Evolutionary conservation across 1,139 yeast genomes (phyloP).

Genomic region (Blastobotrys niveus): DNA sequence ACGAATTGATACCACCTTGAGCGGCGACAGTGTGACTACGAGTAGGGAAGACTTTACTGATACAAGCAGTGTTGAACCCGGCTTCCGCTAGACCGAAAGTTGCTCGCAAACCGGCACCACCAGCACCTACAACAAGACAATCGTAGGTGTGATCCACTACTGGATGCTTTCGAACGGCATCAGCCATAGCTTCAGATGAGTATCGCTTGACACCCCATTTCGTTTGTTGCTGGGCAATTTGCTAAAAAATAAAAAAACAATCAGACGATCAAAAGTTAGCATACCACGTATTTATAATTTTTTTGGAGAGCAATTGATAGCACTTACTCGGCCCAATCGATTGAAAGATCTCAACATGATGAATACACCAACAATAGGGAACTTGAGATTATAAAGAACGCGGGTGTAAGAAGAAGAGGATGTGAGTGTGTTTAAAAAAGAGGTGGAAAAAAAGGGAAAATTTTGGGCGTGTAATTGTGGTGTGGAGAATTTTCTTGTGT

Average conservation of each 20-base stretch:
- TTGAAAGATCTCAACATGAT: constrained; percentile 1
- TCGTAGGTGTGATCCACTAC: constrained; percentile 94
- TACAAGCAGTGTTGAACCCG: constrained; percentile 96
- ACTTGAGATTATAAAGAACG: no score
- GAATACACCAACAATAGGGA: no score
- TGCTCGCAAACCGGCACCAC: constrained; percentile 98
- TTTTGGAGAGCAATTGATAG: no score
- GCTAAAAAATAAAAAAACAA: background rate
- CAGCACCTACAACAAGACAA: constrained; percentile 97
- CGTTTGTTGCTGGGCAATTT: background rate
- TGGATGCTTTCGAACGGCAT: constrained; percentile 63
- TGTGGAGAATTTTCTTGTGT: no score
- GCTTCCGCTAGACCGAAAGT: constrained; percentile 97
- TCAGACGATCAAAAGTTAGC: no score
- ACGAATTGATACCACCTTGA: constrained; percentile 99
- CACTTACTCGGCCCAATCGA: constrained; percentile 1
- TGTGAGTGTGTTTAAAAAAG: no score
- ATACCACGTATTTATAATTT: no score
- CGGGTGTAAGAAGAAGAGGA: no score
- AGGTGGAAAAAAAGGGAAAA: no score
- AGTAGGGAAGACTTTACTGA: constrained; percentile 94
- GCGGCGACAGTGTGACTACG: constrained; percentile 99
- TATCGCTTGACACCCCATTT: constrained; percentile 29
- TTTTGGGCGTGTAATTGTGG: no score
- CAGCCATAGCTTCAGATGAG: constrained; percentile 38